Base-by-base conservation (phyloP, 2,329 filamentous ascomycete species). In the Talaromyces amestolkiae region DNA sequence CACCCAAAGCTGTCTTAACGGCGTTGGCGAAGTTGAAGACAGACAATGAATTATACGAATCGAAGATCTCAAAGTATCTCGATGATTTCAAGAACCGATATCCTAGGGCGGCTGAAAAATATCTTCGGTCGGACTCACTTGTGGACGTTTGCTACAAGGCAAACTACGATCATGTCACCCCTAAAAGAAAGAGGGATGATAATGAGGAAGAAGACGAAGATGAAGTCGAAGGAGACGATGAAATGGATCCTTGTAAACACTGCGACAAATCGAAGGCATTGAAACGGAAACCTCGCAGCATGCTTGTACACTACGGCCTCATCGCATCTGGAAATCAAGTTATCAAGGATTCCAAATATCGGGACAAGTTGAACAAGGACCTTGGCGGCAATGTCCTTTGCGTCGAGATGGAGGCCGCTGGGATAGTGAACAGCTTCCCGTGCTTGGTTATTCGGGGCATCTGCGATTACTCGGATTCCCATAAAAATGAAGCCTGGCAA, bases 291-390 rank as follows among this genome's bases (percentile, higher is more conserved):
- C 4, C 9, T 51, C 61, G 31, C 37, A 8, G 3, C 41, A 45
- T 45, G 41, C 41, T 19, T 6, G 41, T 73, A 41, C 72, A 73
- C 68, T 72, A 73, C 58, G 70, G 71, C 3, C 63, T 67, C 3
- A 69, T 71, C 39, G 69, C 62, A 24, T 71, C 70, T 7, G 69
- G 60, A 11, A 70, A 72, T 56, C 60, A 64, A 13, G 68, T 72
- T 13, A 54, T 71, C 11, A 69, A 68, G 53, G 59, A 69, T 49
- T 63, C 60, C 11, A 22, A 24, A 24, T 41, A 43, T 49, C 56
- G 69, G 43, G 69, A 71, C 33, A 37, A 63, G 53, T 24, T 63
- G 60, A 62, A 27, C 11, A 27, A 53, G 60, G n/a, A 19, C 2
- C n/a, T 45, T 19, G 41, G 41, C 8, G 41, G 41, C 8, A 43